Evolutionary conservation across 2,329 filamentous ascomycete species (phyloP).

Genomic region (Bipolaris bicolor): DNA sequence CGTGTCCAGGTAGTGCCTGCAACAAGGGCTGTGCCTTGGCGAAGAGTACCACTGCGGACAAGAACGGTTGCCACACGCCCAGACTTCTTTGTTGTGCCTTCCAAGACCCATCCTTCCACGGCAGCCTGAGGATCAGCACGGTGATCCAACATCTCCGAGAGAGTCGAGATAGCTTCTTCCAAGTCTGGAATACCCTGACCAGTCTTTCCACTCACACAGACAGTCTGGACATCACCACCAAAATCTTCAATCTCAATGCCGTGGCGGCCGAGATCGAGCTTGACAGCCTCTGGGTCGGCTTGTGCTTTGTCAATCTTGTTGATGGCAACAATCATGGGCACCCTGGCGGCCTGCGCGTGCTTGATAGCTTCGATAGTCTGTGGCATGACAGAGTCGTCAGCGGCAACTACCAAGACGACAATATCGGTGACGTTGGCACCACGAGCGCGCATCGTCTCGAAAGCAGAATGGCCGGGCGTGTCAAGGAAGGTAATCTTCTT

Average conservation of each 20-base stretch:
- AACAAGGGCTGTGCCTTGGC: constrained; percentile 79
- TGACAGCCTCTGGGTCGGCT: constrained; percentile 80
- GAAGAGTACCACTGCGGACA: constrained; percentile 84
- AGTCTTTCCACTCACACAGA: constrained; percentile 91
- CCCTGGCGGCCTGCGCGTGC: constrained; percentile 83
- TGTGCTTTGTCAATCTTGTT: constrained; percentile 95
- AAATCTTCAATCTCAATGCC: constrained; percentile 93
- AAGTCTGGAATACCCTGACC: constrained; percentile 89
- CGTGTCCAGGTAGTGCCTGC: constrained; percentile 88
- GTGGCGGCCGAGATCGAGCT: constrained; percentile 81
- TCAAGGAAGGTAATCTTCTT: constrained; percentile 96
- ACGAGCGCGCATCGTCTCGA: constrained; percentile 92
- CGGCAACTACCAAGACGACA: constrained; percentile 91
- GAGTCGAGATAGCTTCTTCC: constrained; percentile 85
- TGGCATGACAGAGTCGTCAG: constrained; percentile 96
- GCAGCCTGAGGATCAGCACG: constrained; percentile 77
- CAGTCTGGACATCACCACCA: constrained; percentile 91
- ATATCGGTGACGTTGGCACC: constrained; percentile 97
- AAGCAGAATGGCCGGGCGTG: constrained; percentile 94
- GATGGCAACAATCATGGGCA: constrained; percentile 96
- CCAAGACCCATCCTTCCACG: constrained; percentile 92
- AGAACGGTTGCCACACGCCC: constrained; percentile 89
- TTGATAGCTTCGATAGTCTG: constrained; percentile 96
- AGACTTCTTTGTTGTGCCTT: constrained; percentile 83
- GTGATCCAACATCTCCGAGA: constrained; percentile 89